Conservation (phyloP, 768 basidiomycete genomes). For the Leccinum pellstonianum region DNA sequence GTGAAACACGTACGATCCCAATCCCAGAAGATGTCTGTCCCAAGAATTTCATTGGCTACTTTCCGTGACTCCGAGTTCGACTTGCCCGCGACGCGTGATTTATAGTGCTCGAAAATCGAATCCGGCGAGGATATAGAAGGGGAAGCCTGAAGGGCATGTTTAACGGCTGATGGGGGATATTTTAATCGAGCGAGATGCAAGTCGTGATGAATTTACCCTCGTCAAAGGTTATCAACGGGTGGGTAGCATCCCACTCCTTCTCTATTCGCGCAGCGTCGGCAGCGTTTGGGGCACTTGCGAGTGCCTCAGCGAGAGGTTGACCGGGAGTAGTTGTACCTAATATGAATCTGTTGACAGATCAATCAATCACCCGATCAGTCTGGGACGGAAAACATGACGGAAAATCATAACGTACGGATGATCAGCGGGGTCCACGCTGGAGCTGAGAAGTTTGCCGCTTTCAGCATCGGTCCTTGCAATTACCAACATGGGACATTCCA, state of each 20-base stretch:
- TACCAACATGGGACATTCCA: constrained; percentile 83
- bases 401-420: constrained; percentile 47
- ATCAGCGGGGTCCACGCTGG: constrained; percentile 78
- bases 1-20: constrained; percentile 68
- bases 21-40: constrained; percentile 73
- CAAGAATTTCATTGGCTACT: constrained; percentile 70
- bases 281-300: constrained; percentile 64
- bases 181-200: constrained; percentile 36
- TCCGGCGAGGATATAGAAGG: constrained; percentile 32
- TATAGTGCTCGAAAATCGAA: constrained; percentile 57
- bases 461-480: constrained; percentile 94
- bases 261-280: constrained; percentile 73
- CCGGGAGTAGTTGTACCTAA: constrained; percentile 54
- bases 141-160: constrained; percentile 18
- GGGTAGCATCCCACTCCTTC: constrained; percentile 65
- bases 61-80: constrained; percentile 71
- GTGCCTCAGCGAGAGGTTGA: constrained; percentile 61
- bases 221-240: constrained; percentile 79
- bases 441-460: constrained; percentile 79
- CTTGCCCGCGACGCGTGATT: constrained; percentile 55
- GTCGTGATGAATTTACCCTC: constrained; percentile 59
- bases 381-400: constrained; percentile 4
- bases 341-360: constrained; percentile 50
- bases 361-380: constrained; percentile 7
- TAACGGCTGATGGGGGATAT: constrained; percentile 21